Evolutionary conservation across 2,329 filamentous ascomycete species (phyloP), one percentile per base, ranked within the genome.

Genomic region (Ceratocystis papillata): DNA sequence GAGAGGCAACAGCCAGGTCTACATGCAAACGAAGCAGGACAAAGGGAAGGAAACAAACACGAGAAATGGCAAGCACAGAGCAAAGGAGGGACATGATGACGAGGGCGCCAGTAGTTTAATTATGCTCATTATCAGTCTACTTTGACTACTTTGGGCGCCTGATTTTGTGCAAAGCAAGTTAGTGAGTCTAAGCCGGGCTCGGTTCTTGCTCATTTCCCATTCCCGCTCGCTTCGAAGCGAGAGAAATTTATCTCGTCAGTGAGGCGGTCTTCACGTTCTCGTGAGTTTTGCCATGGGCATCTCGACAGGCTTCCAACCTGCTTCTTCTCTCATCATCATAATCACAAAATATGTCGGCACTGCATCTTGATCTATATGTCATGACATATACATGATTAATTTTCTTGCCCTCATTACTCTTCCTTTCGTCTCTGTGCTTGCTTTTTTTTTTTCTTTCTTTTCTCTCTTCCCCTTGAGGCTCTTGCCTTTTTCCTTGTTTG

Each of bases 171-270:
- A 41, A 41, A 41, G 37, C 37, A 41, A 41, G 37, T 15, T 15
- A 41, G 12, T 55, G 50, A 25, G 25, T 55, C 20, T 55, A 3
- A 7, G 17, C 5, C 17, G 28, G 10, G 46, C 41, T 45, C 22
- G 37, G 28, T 50, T 63, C 22, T 45, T 41, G 37, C 45, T 63
- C 61, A 63, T 63, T 63, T 63, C 53, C 53, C 28, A 28, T 28
- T 57, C 59, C 20, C 28, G 33, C 59, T 63, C 44, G 61, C 61
- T 63, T 63, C 41, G 44, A 48, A 41, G 37, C 37, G 37, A 41
- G 37, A 41, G 37, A 41, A 41, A 41, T 41, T 41, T 41, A 12
- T 41, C 37, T 4, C 5, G 37, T 41, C 0, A 41, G 37, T 41
- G 12, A 41, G 37, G 12, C 3, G 37, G 37, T 41, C 12, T 15